These are phyloP conservation scores for Crotalaria pallida DNA, from an alignment of 306 rosid genomes.

Conservation along the genomic window DNA sequence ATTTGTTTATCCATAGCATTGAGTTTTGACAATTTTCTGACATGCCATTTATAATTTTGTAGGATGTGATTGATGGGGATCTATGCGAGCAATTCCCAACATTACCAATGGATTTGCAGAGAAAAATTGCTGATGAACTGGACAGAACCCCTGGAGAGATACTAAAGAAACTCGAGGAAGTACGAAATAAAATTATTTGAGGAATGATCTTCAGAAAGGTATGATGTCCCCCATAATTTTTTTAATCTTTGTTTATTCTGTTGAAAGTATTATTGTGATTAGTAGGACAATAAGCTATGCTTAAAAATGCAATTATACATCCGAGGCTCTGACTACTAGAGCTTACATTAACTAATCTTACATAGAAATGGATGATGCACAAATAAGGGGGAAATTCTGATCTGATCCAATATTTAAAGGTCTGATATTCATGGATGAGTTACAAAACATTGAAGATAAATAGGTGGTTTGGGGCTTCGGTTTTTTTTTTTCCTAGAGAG, in stretches of 20 bases:
- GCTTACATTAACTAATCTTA: neutral
- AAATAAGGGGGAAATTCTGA: neutral
- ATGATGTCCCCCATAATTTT: neutral
- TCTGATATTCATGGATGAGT: neutral
- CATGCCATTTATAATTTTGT: slow-evolving; percentile 17
- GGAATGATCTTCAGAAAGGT: slow-evolving; percentile 30
- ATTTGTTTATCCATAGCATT: neutral
- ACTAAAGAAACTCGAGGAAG: slow-evolving; percentile 89
- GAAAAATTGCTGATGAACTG: slow-evolving; percentile 91
- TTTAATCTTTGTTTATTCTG: neutral
- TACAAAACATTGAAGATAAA: neutral
- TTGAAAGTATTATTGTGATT: neutral
- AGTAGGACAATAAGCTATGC: neutral
- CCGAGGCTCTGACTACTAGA: neutral
- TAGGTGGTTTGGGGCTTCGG: neutral
- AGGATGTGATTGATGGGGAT: slow-evolving; percentile 99
- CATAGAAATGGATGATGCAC: neutral
- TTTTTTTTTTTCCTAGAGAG: neutral
- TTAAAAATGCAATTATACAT: neutral
- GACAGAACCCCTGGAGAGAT: slow-evolving; percentile 96
- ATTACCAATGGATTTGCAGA: slow-evolving; percentile 89
- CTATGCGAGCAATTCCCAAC: slow-evolving; percentile 97
- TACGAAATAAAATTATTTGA: slow-evolving; percentile 84
- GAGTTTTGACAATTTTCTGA: slow-evolving; percentile 6
- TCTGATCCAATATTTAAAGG: neutral